Evolutionary conservation across 2,329 filamentous ascomycete species (phyloP), one percentile per base, ranked within the genome.

Genomic region (Exophiala phaeomuriformis): DNA sequence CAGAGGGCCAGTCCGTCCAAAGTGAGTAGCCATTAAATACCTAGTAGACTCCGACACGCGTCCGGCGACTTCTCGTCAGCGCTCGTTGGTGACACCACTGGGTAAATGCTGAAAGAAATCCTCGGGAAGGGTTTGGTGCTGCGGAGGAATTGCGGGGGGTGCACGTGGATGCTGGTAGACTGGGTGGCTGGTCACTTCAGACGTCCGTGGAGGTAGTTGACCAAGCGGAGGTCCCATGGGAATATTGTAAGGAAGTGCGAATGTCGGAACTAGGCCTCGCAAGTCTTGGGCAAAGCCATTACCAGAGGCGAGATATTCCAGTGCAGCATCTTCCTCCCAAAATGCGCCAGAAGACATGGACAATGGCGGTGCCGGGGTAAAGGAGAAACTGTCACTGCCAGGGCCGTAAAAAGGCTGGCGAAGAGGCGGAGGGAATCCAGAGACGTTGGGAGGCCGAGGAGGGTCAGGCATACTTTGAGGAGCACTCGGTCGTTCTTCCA

Each of bases 221-320:
- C 10, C 8, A 2, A 37, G 10, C n/a, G 37, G 36, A 35, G 36
- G 28, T n/a, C 32, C 43, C n/a, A 44, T 28, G 29, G 27, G 39
- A 41, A 41, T 27, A 7, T 8, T 35, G 42, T 42, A 47, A 7
- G 42, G 27, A 10, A n/a, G 12, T 42, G 36, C 33, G 10, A 47
- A 9, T 6, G 48, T 10, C 37, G 48, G 44, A 30, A 47, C 39
- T n/a, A 56, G 40, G 39, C 36, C 47, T 33, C 55, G 48, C 31
- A 58, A 32, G 37, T 59, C 56, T 36, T 52, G 49, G 39, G 53
- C 43, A 51, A 56, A 59, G 30, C 53, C 56, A 3, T 33, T 49
- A 5, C 52, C 47, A 10, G 53, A 51, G 8, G 49, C 29, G 9
- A 55, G 54, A 46, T 59, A 59, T 9, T 52, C 41, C 31, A 59